Evolutionary conservation across 768 basidiomycete genomes (phyloP), one percentile per base, ranked within the genome.

Genomic region (Coprinopsis sp.): DNA sequence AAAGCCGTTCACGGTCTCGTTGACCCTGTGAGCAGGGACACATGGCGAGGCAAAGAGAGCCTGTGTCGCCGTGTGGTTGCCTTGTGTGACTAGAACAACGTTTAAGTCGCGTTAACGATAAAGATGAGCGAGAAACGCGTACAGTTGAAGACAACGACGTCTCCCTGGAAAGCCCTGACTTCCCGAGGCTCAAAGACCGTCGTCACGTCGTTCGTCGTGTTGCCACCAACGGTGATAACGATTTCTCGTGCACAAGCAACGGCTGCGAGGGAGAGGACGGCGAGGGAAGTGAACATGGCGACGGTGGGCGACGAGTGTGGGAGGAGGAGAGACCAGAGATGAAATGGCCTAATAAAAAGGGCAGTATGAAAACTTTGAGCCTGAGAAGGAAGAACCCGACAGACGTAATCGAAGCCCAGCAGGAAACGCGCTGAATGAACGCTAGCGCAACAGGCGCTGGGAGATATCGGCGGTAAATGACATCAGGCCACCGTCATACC

Each of bases 61-160:
- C 61, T 82, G 74, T 0, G 70, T 81, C 30, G 68, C 79, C 24
- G 74, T 78, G 62, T 73, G 77, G 58, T 72, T 77, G 40, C 73
- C 76, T 46, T 68, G 54, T 1, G 73, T 77, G 63, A 81, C 73
- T 78, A 51, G n/a, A 36, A 28, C 25, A 7, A 23, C 29, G 41
- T 36, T 21, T 4, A 36, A 44, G 45, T 33, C 18, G 22, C 23
- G 31, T 44, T 31, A 16, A 44, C 31, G 13, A 21, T 14, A 21
- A 7, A 36, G 37, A 22, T 14, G 21, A 18, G 13, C 40, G 24
- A 23, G 37, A 28, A 29, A 27, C 30, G 29, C 69, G 49, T 55
- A 78, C 78, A 83, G 54, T 79, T 81, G 70, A 83, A 82, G 29
- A 69, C 24, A 47, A 83, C 72, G 12, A 64, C 62, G 52, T 82